phyloP scores from a whole-genome alignment of 495 filamentous ascomycete genomes.

The Xylaria scruposa region DNA sequence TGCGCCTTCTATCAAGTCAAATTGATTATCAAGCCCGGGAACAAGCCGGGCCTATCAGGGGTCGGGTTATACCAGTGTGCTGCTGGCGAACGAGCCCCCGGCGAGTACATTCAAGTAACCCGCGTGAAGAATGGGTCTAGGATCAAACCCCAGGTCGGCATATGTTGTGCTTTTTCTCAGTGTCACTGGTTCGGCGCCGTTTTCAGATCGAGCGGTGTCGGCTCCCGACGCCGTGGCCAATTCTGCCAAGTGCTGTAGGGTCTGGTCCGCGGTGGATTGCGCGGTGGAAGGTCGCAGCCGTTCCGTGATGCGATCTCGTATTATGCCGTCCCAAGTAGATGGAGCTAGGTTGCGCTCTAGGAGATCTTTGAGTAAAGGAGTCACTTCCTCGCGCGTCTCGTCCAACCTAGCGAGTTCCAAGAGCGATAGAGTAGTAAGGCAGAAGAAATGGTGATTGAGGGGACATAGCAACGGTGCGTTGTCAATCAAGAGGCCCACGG shows the following conservation, averaged over 20 bases:
- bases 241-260: conserved; percentile 69
- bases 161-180: conserved; percentile 40
- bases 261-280: conserved; percentile 46
- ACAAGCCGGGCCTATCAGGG: neutral
- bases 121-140: conserved; percentile 33
- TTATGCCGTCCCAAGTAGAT: conserved; percentile 52
- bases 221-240: conserved; percentile 57
- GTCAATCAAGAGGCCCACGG: conserved; percentile 60
- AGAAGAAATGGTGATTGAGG: conserved; percentile 74
- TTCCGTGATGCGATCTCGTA: conserved; percentile 56
- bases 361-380: conserved; percentile 41
- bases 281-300: conserved; percentile 43
- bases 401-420: conserved; percentile 62
- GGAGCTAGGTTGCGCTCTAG: conserved; percentile 43
- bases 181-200: conserved; percentile 26
- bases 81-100: conserved; percentile 22
- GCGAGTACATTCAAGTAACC: conserved; percentile 44
- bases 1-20: conserved; percentile 2
- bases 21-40: neutral
- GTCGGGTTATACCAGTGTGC: conserved; percentile 4
- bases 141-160: conserved; percentile 40
- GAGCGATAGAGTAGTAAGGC: conserved; percentile 71
- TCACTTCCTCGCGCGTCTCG: conserved; percentile 45
- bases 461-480: conserved; percentile 65
- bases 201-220: conserved; percentile 33